phyloP scores from a whole-genome alignment of 2,329 filamentous ascomycete genomes.

The Neopestalotiopsis sp. region DNA sequence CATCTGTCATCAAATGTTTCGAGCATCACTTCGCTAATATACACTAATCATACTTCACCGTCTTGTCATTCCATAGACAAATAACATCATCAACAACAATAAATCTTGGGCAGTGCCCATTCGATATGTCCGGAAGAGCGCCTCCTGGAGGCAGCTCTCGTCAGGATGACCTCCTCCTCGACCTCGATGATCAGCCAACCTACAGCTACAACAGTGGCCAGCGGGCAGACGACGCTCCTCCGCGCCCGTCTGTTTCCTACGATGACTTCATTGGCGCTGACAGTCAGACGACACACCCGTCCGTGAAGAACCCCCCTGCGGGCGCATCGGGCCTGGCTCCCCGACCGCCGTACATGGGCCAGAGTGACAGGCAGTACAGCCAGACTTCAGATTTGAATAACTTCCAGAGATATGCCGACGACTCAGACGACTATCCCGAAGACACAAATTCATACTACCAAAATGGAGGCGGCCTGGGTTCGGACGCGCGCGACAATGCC shows the following conservation, averaged over 20 bases:
- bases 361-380: slow-evolving; percentile 56
- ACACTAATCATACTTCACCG: not conserved
- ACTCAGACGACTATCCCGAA: slow-evolving; percentile 80
- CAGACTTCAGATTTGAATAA: slow-evolving; percentile 86
- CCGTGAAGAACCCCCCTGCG: slow-evolving; percentile 44
- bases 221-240: slow-evolving; percentile 56
- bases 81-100: not conserved
- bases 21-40: not conserved
- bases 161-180: slow-evolving; percentile 66
- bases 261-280: slow-evolving; percentile 92
- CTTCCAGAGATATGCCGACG: slow-evolving; percentile 89
- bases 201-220: slow-evolving; percentile 53
- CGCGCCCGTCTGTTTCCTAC: slow-evolving; percentile 88
- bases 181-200: slow-evolving; percentile 71
- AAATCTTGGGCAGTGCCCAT: not conserved
- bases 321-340: slow-evolving; percentile 33
- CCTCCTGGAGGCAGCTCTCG: slow-evolving; percentile 53
- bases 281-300: slow-evolving; percentile 53
- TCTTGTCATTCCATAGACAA: not conserved
- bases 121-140: slow-evolving; percentile 65
- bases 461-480: slow-evolving; percentile 59
- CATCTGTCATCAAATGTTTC: slow-evolving; percentile 10
- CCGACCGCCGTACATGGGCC: slow-evolving; percentile 48
- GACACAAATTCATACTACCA: slow-evolving; percentile 87
- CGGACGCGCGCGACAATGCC: slow-evolving; percentile 57